Evolutionary conservation across 2,329 filamentous ascomycete genomes (phyloP).

Genomic region (Xylariaceae sp.): DNA sequence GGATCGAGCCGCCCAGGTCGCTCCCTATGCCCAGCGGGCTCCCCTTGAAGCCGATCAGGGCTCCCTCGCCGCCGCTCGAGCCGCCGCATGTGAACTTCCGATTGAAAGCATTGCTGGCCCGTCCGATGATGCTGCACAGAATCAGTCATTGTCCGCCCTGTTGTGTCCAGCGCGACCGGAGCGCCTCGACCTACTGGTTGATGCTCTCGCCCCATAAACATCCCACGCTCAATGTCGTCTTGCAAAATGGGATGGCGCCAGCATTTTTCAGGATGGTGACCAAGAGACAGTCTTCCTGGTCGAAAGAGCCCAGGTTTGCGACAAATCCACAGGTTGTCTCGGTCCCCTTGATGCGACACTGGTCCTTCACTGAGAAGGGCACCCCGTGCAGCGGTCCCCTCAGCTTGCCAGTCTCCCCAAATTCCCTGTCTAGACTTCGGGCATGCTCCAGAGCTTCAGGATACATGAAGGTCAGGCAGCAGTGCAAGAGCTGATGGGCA

Average conservation of each 20-base stretch:
- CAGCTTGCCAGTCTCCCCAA: background rate
- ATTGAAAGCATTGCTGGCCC: conserved; percentile 1
- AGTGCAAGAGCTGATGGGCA: conserved; percentile 2
- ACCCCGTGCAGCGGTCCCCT: conserved; percentile 1
- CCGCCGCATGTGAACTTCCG: conserved; percentile 2
- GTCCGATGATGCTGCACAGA: background rate
- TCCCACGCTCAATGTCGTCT: conserved; percentile 2
- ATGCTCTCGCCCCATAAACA: conserved; percentile 1
- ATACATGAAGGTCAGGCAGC: conserved; percentile 1
- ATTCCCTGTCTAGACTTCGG: background rate
- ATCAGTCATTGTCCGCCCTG: background rate
- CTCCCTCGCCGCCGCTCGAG: conserved; percentile 1
- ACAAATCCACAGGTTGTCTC: conserved; percentile 2
- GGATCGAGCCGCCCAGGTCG: conserved; percentile 1
- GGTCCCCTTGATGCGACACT: conserved; percentile 1
- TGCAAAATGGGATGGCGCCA: conserved; percentile 1
- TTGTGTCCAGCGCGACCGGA: background rate
- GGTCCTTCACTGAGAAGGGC: conserved; percentile 1
- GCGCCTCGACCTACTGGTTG: background rate
- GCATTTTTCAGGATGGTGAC: background rate
- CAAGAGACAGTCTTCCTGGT: conserved; percentile 1
- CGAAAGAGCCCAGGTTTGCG: conserved; percentile 1
- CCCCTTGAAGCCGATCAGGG: conserved; percentile 2
- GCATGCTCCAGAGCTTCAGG: background rate
- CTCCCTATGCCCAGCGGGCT: conserved; percentile 1